Conservation (phyloP, 805 yeast genomes). For the Saccharomyces eubayanus region DNA sequence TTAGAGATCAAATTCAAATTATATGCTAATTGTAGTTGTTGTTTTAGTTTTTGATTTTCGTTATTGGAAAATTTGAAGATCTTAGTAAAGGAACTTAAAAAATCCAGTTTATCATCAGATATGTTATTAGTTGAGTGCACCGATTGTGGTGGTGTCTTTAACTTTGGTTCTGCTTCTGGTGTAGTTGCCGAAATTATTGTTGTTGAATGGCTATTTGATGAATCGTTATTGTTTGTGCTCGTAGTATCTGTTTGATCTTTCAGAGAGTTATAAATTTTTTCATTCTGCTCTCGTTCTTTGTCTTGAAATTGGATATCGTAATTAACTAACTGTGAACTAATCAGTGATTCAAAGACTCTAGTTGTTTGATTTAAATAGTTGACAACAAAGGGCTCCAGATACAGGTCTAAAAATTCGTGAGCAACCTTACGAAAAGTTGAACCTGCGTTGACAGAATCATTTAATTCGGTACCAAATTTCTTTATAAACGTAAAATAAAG, state of each 20-base stretch:
- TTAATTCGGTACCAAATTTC: conserved; percentile 32
- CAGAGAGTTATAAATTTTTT: conserved; percentile 34
- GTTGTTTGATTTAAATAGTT: conserved; percentile 30
- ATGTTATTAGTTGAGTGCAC: conserved; percentile 8
- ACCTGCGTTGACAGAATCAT: conserved; percentile 33
- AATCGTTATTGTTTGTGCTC: conserved; percentile 7
- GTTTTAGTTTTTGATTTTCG: conserved; percentile 18
- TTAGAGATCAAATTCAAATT: conserved; percentile 67
- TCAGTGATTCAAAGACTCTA: conserved; percentile 23
- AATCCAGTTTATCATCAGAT: conserved; percentile 40
- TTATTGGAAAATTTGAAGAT: conserved; percentile 40
- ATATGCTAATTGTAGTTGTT: conserved; percentile 58
- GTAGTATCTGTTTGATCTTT: conserved; percentile 32
- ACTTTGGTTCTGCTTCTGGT: conserved; percentile 11
- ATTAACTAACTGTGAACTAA: conserved; percentile 19
- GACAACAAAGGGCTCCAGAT: conserved; percentile 31
- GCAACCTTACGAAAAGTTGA: conserved; percentile 25
- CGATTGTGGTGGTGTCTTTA: conserved; percentile 1
- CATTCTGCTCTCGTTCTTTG: conserved; percentile 36
- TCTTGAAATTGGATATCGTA: conserved; percentile 23
- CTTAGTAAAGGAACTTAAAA: conserved; percentile 55
- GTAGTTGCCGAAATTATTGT: background rate
- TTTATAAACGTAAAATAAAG: conserved; percentile 26
- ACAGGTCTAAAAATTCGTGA: conserved; percentile 32
- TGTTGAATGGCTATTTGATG: background rate